These are phyloP conservation scores for Podila verticillata DNA, from an alignment of 192 early-diverging fungal genomes.

Conservation along the genomic window DNA sequence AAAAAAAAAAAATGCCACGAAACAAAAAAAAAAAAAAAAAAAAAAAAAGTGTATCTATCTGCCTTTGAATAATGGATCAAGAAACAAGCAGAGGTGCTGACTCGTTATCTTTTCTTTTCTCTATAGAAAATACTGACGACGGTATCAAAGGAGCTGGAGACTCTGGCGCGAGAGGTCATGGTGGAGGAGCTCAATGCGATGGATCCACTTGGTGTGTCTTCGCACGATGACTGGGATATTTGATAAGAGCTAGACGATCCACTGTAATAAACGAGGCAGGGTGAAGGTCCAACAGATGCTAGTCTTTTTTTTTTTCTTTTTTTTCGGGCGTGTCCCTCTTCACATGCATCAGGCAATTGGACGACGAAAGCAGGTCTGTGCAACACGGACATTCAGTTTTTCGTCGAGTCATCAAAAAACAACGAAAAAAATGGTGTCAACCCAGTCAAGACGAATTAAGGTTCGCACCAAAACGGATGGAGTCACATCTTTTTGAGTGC, in stretches of 20 bases:
- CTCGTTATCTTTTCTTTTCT: background rate
- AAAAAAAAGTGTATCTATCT: too few species aligned
- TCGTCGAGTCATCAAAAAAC: background rate
- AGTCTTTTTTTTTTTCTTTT: too few species aligned
- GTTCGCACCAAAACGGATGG: background rate
- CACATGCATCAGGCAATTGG: too few species aligned
- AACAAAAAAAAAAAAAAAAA: too few species aligned
- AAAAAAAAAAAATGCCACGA: background rate
- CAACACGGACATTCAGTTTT: too few species aligned
- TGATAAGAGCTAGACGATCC: background rate
- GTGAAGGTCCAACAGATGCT: too few species aligned
- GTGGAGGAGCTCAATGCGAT: constrained; percentile 42
- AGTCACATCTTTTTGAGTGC: background rate
- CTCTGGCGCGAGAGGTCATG: constrained; percentile 34
- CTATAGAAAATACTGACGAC: constrained; percentile 42
- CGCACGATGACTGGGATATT: constrained; percentile 26
- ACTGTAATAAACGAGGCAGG: background rate
- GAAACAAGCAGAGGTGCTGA: background rate
- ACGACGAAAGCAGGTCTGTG: too few species aligned
- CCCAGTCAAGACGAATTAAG: background rate
- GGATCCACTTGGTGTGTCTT: constrained; percentile 18
- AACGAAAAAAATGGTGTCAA: background rate
- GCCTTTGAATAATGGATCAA: too few species aligned
- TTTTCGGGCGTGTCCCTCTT: too few species aligned
- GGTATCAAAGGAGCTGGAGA: constrained; percentile 40